Evolutionary conservation across 2,329 filamentous ascomycete species (phyloP).

Genomic region (Scedosporium aurantiacum): DNA sequence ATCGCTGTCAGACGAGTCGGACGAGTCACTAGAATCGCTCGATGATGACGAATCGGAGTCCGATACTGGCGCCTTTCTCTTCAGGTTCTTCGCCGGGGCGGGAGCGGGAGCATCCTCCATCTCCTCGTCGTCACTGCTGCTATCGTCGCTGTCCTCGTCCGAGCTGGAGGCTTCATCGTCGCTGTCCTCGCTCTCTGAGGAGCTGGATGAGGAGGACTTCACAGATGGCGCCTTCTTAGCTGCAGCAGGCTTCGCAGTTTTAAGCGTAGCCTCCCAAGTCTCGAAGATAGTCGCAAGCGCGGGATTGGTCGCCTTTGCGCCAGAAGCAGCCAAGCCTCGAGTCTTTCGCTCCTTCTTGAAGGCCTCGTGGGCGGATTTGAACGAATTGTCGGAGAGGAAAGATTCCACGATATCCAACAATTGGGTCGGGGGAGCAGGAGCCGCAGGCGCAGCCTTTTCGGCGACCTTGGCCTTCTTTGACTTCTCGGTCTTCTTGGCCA

Average conservation of each 20-base stretch:
- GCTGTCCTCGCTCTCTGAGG: conserved; percentile 11
- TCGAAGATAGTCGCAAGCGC: conserved; percentile 40
- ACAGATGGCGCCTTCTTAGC: background rate
- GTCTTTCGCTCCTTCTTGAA: conserved; percentile 52
- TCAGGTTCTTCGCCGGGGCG: conserved; percentile 6
- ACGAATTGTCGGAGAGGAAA: conserved; percentile 58
- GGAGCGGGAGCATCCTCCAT: conserved; percentile 17
- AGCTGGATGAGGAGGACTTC: conserved; percentile 11
- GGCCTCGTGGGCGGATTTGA: conserved; percentile 46
- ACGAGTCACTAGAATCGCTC: conserved; percentile 18
- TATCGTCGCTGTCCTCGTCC: conserved; percentile 10
- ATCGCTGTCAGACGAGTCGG: conserved; percentile 10
- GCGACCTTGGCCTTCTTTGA: conserved; percentile 12
- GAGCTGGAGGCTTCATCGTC: conserved; percentile 12
- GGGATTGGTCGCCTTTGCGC: conserved; percentile 15
- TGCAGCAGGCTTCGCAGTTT: conserved; percentile 11
- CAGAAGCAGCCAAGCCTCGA: conserved; percentile 33
- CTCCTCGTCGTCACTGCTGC: conserved; percentile 14
- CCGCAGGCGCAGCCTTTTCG: conserved; percentile 12
- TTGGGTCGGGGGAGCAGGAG: conserved; percentile 35
- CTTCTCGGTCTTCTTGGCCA: conserved; percentile 20
- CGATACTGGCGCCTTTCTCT: conserved; percentile 13
- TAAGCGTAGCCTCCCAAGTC: conserved; percentile 29
- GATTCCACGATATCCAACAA: conserved; percentile 55
- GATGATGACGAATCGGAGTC: conserved; percentile 4